Percentiles rank a stretch among this genome's conserved stretches.
These are phyloP conservation scores for Saccharum hybrid DNA, from an alignment of 202 grass and related monocot genomes.

Conservation along the genomic window DNA sequence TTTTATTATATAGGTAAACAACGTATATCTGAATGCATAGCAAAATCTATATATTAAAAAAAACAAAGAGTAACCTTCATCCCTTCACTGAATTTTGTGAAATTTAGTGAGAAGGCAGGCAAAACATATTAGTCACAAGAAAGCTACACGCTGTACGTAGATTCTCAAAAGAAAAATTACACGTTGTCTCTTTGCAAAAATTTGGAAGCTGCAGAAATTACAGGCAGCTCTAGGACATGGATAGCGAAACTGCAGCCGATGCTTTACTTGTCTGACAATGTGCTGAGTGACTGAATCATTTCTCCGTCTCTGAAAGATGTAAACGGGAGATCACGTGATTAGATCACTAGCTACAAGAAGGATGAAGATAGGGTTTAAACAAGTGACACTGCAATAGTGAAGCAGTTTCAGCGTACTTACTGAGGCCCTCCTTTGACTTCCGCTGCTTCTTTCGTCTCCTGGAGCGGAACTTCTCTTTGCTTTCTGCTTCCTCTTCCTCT, in stretches of 20 bases:
- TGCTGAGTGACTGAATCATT: slow-evolving; percentile 4
- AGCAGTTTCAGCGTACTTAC: slow-evolving; percentile 41
- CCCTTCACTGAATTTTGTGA: neutral
- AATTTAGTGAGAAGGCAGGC: too few species aligned
- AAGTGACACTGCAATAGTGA: neutral
- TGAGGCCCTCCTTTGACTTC: slow-evolving; percentile 49
- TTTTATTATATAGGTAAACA: too few species aligned
- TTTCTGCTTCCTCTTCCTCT: slow-evolving; percentile 64
- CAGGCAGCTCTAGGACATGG: slow-evolving; percentile 8
- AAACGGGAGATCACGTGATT: neutral
- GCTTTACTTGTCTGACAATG: neutral
- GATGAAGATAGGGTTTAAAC: neutral
- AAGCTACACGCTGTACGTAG: slow-evolving; percentile 23
- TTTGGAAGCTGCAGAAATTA: slow-evolving; percentile 25
- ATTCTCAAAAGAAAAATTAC: slow-evolving; percentile 11
- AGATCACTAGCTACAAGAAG: neutral
- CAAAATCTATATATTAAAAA: too few species aligned
- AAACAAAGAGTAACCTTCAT: neutral
- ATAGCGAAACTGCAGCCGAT: slow-evolving; percentile 32
- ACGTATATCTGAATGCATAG: too few species aligned
- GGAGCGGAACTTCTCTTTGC: slow-evolving; percentile 45
- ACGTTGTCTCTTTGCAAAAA: slow-evolving; percentile 25
- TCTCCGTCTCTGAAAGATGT: slow-evolving; percentile 43
- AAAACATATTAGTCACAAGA: neutral
- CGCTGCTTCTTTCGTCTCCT: slow-evolving; percentile 57